phyloP scores from a whole-genome alignment of 1,284 basidiomycete species.

The Moesziomyces sp. region DNA sequence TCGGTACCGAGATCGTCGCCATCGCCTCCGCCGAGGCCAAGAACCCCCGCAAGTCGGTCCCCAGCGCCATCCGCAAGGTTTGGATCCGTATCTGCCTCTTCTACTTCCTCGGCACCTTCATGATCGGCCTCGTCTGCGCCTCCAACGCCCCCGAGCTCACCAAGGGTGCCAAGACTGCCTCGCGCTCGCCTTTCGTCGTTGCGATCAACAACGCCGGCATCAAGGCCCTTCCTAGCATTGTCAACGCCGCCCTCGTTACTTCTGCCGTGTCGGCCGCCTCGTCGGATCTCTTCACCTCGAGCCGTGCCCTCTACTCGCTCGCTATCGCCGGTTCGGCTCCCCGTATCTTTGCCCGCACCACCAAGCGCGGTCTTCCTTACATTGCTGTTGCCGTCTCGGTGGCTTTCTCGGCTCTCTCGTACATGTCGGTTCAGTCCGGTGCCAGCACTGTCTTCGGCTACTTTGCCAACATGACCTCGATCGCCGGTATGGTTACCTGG shows the following conservation, averaged over 20 bases:
- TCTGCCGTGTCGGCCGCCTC: constrained; percentile 87
- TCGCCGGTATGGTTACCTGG: constrained; percentile 82
- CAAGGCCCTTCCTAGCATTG: constrained; percentile 69
- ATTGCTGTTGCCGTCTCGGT: constrained; percentile 77
- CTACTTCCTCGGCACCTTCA: constrained; percentile 70
- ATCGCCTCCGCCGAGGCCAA: constrained; percentile 78
- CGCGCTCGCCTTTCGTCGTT: constrained; percentile 65
- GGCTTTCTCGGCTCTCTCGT: constrained; percentile 76
- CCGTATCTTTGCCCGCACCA: constrained; percentile 76
- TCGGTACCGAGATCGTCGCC: constrained; percentile 84
- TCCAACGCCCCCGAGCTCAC: constrained; percentile 54
- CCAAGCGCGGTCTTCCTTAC: constrained; percentile 80
- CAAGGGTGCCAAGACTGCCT: constrained; percentile 45
- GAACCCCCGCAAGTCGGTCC: constrained; percentile 68
- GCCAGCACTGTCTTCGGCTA: constrained; percentile 73
- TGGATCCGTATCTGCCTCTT: constrained; percentile 62
- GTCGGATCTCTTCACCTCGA: constrained; percentile 83
- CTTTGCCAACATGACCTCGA: constrained; percentile 75
- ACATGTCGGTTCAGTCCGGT: constrained; percentile 70
- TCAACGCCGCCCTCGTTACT: constrained; percentile 81
- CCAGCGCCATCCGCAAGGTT: constrained; percentile 56
- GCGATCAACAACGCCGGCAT: constrained; percentile 60
- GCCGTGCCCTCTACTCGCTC: constrained; percentile 79
- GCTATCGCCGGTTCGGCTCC: constrained; percentile 83
- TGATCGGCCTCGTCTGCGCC: constrained; percentile 57